Conservation (phyloP, 805 yeast species). For the Yarrowia porcina region DNA sequence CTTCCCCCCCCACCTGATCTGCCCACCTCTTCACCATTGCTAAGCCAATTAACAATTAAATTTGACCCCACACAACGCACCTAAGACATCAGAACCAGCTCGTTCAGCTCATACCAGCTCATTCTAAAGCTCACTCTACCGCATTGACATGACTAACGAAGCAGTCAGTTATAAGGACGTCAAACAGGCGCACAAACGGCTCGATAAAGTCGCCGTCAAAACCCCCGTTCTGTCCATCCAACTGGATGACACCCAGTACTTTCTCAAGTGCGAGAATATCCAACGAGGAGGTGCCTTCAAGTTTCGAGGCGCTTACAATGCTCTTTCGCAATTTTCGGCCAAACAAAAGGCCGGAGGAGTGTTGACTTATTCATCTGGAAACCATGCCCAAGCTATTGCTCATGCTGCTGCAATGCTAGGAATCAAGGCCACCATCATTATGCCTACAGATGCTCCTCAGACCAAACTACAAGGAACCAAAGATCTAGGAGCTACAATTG, state of each 20-base stretch:
- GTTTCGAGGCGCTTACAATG: constrained; percentile 51
- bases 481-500: constrained; percentile 50
- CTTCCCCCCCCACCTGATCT: too few relatives aligned
- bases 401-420: constrained; percentile 46
- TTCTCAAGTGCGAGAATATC: constrained; percentile 17
- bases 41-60: neutral
- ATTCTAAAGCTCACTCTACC: too few relatives aligned
- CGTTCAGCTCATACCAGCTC: too few relatives aligned
- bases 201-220: constrained; percentile 10
- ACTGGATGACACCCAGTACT: constrained; percentile 16
- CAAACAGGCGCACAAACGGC: constrained; percentile 6
- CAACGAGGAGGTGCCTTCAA: constrained; percentile 41
- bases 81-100: neutral
- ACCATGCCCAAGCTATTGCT: constrained; percentile 54
- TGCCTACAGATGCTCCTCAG: constrained; percentile 53
- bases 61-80: neutral
- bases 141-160: neutral
- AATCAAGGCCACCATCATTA: constrained; percentile 49
- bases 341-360: constrained; percentile 45
- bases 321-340: constrained; percentile 46
- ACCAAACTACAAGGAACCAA: constrained; percentile 48
- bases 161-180: neutral
- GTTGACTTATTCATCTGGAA: constrained; percentile 53
- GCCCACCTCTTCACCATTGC: too few relatives aligned
- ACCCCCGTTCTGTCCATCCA: constrained; percentile 14